These are phyloP conservation scores for Nannochloropsis gaditana DNA, from an alignment of 108 stramenopile genomes.

Conservation along the genomic window DNA sequence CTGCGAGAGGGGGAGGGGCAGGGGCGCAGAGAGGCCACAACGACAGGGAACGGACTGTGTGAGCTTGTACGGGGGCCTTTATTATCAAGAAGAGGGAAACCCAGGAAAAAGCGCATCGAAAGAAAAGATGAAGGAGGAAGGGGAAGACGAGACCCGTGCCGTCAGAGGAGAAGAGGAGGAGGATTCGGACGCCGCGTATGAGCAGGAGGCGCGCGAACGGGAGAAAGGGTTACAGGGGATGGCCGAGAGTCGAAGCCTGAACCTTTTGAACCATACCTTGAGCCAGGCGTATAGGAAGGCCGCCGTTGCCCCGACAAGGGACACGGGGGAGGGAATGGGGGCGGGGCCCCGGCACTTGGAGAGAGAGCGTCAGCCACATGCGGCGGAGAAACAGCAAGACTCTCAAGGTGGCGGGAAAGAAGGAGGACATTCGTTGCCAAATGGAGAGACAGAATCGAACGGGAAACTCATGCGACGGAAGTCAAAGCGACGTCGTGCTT, in stretches of 20 bases:
- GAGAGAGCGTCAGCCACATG: neutral
- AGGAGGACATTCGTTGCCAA: neutral
- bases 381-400: neutral
- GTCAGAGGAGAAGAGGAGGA: neutral
- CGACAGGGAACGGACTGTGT: no score
- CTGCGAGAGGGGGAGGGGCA: no score
- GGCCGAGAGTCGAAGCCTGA: neutral
- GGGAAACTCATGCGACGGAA: neutral
- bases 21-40: no score
- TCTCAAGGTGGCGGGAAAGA: neutral
- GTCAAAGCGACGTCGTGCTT: neutral
- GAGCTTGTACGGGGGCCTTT: no score
- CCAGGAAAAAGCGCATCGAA: no score
- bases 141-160: neutral
- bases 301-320: neutral
- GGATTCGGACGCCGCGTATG: slow-evolving; percentile 11
- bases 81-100: no score
- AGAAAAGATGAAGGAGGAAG: neutral
- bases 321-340: neutral
- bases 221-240: neutral
- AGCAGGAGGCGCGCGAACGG: neutral
- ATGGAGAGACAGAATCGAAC: neutral
- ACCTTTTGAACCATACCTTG: slow-evolving; percentile 2
- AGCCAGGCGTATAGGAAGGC: neutral
- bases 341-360: neutral